Evolutionary conservation across 169 alveolate species (phyloP), one percentile per base, ranked within the genome.

Genomic region (Eimeria tenella): DNA sequence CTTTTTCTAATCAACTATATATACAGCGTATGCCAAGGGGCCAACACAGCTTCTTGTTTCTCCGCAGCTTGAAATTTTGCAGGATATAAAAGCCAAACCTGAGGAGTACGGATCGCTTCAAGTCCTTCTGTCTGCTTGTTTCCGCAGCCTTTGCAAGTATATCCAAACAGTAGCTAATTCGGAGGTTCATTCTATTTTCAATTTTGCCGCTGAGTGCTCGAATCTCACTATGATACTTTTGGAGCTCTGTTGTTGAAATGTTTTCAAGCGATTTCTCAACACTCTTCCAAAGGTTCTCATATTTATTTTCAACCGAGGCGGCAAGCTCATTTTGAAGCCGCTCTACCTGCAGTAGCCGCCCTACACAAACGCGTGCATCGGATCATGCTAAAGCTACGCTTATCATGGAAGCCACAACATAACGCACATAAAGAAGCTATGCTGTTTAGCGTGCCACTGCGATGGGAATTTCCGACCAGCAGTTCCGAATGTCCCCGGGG

Each of bases 111-210:
- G 75, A 31, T 42, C 91, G 91, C 49, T 84, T 84, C 52, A 84
- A 23, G 53, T 84, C 81, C 17, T 21, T 62, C 19, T 62, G 58
- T 62, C 63, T 60, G 75, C 52, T 52, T 62, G 55, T 62, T 58
- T 58, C 79, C 50, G 91, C 9, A 8, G 91, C 91, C 10, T 62
- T 84, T 60, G 91, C 63, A 19, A 84, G 91, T 8, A 84, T 62
- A 15, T 62, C 91, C 91, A 84, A 58, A 8, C 91, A 84, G 91
- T 84, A 84, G 79, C 91, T 84, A 31, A 84, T 62, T 50, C 58
- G 75, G 42, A 42, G 50, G 13, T 84, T 52, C 65, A 84, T 84
- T 53, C 91, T 19, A 11, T 62, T 58, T 49, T 84, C 91, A 53
- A 62, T 60, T 42, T 84, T 58, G 52, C 81, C 91, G 25, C 79